Evolutionary conservation across 371 early-diverging fungal species (phyloP).

Genomic region (Mucor velutinosus): DNA sequence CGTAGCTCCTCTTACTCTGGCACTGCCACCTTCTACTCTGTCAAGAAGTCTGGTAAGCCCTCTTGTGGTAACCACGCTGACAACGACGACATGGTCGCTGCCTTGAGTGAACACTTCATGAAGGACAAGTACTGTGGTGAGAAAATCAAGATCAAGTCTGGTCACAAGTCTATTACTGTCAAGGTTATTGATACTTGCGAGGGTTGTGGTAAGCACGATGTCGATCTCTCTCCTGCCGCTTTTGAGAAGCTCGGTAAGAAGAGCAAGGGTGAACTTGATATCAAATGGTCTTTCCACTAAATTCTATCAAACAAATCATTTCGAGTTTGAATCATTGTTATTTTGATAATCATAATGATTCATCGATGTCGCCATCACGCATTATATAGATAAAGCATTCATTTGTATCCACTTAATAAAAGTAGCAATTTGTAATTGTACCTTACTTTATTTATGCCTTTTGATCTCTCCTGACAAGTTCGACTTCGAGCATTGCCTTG

Average conservation of each 20-base stretch:
- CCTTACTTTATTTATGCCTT: too few relatives aligned
- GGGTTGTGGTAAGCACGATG: constrained; percentile 35
- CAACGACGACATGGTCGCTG: constrained; percentile 37
- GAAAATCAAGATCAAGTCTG: constrained; percentile 31
- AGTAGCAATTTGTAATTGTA: too few relatives aligned
- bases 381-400: neutral
- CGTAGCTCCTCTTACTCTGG: constrained; percentile 26
- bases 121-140: constrained; percentile 44
- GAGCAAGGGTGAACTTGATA: constrained; percentile 38
- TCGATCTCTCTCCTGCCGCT: constrained; percentile 48
- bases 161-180: constrained; percentile 41
- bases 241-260: constrained; percentile 43
- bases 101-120: constrained; percentile 25
- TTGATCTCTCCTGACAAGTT: too few relatives aligned
- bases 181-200: constrained; percentile 58
- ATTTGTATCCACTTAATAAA: too few relatives aligned
- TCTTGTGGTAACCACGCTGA: constrained; percentile 39
- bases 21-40: constrained; percentile 39
- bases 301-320: neutral
- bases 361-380: neutral
- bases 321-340: neutral
- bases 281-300: constrained; percentile 37
- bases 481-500: too few relatives aligned
- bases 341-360: neutral
- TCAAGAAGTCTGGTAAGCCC: constrained; percentile 36